Conservation (phyloP, 2,329 filamentous ascomycete species). For the Sporothrix brasiliensis region DNA sequence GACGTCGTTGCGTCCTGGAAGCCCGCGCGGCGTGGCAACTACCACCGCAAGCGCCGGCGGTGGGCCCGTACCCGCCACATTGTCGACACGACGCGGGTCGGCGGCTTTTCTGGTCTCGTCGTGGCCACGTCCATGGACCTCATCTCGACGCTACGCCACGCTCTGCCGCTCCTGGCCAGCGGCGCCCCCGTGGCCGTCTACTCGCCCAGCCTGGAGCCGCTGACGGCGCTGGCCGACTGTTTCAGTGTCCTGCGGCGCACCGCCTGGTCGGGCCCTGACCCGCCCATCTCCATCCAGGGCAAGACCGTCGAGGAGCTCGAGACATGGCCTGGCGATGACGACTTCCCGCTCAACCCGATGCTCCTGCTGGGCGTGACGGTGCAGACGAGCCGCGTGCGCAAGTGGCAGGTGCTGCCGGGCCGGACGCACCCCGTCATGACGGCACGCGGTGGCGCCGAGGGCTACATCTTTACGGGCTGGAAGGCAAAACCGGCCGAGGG, state of each 20-base stretch:
- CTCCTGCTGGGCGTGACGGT: conserved; percentile 76
- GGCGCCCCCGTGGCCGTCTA: conserved; percentile 87
- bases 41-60: conserved; percentile 84
- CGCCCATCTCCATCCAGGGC: conserved; percentile 52
- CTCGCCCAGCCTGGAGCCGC: conserved; percentile 75
- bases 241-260: conserved; percentile 80
- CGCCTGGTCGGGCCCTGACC: conserved; percentile 63
- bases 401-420: conserved; percentile 90
- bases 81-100: conserved; percentile 72
- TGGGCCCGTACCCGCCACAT: conserved; percentile 74
- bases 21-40: conserved; percentile 77
- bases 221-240: conserved; percentile 76
- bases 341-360: conserved; percentile 87
- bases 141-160: conserved; percentile 70
- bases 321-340: conserved; percentile 62
- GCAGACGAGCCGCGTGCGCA: conserved; percentile 75
- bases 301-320: conserved; percentile 55
- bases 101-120: conserved; percentile 80
- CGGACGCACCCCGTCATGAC: conserved; percentile 96
- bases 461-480: conserved; percentile 84
- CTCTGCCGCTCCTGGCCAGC: conserved; percentile 78
- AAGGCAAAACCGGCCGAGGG: conserved; percentile 78
- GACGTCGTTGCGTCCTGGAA: conserved; percentile 72
- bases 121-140: conserved; percentile 83
- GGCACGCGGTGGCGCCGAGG: conserved; percentile 80